Conservation (phyloP, 768 basidiomycete species). For the Termitomyces bulborhizus region DNA sequence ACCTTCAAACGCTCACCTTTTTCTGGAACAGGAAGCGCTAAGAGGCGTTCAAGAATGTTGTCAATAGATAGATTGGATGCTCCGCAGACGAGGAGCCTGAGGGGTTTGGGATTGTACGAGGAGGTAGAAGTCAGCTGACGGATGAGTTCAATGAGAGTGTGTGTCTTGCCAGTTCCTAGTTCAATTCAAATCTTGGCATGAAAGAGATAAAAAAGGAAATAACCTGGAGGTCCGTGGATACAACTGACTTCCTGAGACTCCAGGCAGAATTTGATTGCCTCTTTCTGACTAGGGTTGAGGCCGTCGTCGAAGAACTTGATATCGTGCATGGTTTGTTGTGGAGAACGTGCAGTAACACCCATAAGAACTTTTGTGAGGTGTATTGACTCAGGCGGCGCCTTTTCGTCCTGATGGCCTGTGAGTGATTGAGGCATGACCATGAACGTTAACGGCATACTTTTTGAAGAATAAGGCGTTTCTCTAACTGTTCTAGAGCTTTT, state of each 20-base stretch:
- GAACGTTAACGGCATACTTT: slow-evolving; percentile 4
- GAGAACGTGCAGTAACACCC: slow-evolving; percentile 49
- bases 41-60: slow-evolving; percentile 86
- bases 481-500: slow-evolving; percentile 64
- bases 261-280: slow-evolving; percentile 79
- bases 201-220: background rate
- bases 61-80: slow-evolving; percentile 95
- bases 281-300: slow-evolving; percentile 80
- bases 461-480: slow-evolving; percentile 31
- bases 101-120: slow-evolving; percentile 40
- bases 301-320: slow-evolving; percentile 67
- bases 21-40: slow-evolving; percentile 48
- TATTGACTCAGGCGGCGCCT: slow-evolving; percentile 35
- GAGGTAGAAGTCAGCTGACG: slow-evolving; percentile 63
- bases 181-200: background rate
- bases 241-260: slow-evolving; percentile 79
- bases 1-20: slow-evolving; percentile 51
- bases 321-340: slow-evolving; percentile 26
- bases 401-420: slow-evolving; percentile 26
- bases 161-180: slow-evolving; percentile 88
- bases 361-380: slow-evolving; percentile 65
- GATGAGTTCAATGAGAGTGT: slow-evolving; percentile 91
- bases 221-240: slow-evolving; percentile 97
- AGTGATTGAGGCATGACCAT: background rate
- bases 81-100: slow-evolving; percentile 80